Conservation (phyloP, 2,329 filamentous ascomycete species). For the Cadophora sp. region DNA sequence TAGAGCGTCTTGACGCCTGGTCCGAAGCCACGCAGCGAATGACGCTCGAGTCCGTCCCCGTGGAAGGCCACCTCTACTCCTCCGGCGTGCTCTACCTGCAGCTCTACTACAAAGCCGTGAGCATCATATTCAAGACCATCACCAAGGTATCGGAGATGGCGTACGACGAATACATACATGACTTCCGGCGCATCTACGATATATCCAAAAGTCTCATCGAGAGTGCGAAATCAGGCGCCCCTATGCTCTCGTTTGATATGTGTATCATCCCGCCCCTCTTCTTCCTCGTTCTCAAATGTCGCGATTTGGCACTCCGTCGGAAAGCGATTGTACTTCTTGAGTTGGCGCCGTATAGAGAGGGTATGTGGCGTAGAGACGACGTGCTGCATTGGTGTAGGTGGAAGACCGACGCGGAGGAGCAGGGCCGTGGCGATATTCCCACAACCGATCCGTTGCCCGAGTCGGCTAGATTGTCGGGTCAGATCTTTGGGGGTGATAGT, state of each 20-base stretch:
- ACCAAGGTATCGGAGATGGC: conserved; percentile 42
- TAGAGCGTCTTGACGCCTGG: conserved; percentile 1
- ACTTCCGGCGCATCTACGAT: conserved; percentile 46
- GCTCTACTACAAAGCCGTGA: conserved; percentile 24
- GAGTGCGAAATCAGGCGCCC: conserved; percentile 13
- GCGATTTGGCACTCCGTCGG: conserved; percentile 20
- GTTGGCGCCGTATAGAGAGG: conserved; percentile 31
- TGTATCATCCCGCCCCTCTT: conserved; percentile 31
- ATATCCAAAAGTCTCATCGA: conserved; percentile 31
- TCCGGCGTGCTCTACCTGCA: conserved; percentile 23
- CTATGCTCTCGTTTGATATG: conserved; percentile 31
- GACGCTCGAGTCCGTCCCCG: background rate
- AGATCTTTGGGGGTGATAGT: background rate
- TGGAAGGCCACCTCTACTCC: background rate
- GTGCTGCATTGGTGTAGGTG: conserved; percentile 45
- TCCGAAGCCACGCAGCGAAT: background rate
- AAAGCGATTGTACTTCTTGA: conserved; percentile 25
- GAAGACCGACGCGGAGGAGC: conserved; percentile 49
- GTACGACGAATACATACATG: conserved; percentile 47
- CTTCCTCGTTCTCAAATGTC: conserved; percentile 28
- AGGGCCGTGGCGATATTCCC: conserved; percentile 21
- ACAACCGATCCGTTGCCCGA: conserved; percentile 21
- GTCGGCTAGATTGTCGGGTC: conserved; percentile 20
- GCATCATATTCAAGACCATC: conserved; percentile 15
- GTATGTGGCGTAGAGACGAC: conserved; percentile 36